Percentiles rank a stretch among this genome's conserved stretches.
Conservation (phyloP, 2,329 filamentous ascomycete genomes). For the Fusarium acutatum region DNA sequence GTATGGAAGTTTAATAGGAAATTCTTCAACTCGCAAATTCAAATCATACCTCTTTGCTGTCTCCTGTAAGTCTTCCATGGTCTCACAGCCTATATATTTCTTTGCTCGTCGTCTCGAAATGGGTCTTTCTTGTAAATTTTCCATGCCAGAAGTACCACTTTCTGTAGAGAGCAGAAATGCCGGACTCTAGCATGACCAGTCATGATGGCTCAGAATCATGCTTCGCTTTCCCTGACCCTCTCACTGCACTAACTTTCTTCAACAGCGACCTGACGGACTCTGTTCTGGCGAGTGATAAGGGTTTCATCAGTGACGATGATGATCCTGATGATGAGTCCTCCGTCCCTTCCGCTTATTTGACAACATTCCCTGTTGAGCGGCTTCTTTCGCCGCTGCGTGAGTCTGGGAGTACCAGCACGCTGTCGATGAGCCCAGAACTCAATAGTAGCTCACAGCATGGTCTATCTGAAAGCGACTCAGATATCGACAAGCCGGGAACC, state of each 20-base stretch:
- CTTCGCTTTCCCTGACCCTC: conserved; percentile 4
- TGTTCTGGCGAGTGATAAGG: not conserved
- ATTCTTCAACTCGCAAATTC: not conserved
- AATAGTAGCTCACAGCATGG: not conserved
- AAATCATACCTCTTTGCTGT: not conserved
- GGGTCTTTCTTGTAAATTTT: not conserved
- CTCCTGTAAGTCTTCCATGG: not conserved
- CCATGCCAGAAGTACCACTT: not conserved
- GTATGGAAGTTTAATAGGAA: not conserved
- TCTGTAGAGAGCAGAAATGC: not conserved
- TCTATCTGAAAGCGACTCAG: not conserved
- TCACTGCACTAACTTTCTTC: not conserved
- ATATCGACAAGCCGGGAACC: not conserved
- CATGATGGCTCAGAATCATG: not conserved
- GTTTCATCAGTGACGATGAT: not conserved
- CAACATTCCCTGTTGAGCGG: not conserved
- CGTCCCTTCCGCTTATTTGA: not conserved
- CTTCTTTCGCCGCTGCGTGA: not conserved
- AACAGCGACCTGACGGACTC: conserved; percentile 16
- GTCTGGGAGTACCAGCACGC: not conserved
- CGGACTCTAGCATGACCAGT: not conserved
- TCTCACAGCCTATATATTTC: not conserved
- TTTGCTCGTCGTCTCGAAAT: not conserved
- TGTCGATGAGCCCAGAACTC: not conserved
- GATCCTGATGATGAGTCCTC: not conserved